Percentiles rank a stretch among this genome's conserved stretches.
Evolutionary conservation across 345 rosid genomes (phyloP).

Genomic region (Moringa oleifera): DNA sequence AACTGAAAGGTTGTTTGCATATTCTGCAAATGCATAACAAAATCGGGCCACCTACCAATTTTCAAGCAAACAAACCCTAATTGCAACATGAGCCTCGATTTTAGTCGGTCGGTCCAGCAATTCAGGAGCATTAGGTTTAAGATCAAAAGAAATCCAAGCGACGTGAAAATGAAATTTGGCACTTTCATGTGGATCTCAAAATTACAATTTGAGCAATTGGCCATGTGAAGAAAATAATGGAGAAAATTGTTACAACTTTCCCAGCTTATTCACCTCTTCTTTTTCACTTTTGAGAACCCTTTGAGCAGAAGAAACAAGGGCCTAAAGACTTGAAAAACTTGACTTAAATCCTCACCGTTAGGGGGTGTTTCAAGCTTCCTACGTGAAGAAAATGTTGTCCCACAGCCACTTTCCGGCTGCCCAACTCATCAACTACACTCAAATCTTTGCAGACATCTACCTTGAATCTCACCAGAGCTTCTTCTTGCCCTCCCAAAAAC

Average conservation of each 20-base stretch:
- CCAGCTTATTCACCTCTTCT: conserved; percentile 13
- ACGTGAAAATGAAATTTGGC: no score
- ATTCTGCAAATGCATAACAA: no score
- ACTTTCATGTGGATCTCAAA: not conserved
- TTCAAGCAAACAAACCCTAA: no score
- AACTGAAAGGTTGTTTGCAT: no score
- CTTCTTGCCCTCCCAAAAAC: conserved; percentile 25
- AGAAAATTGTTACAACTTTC: conserved; percentile 11
- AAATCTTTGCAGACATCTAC: conserved; percentile 76
- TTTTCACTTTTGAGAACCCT: conserved; percentile 8
- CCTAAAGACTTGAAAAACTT: conserved; percentile 12
- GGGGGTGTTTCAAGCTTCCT: conserved; percentile 56
- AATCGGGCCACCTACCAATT: no score
- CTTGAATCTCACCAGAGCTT: conserved; percentile 40
- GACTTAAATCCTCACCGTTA: conserved; percentile 49
- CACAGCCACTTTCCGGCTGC: conserved; percentile 50
- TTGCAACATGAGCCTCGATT: no score
- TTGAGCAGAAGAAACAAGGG: no score
- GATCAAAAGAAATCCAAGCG: no score
- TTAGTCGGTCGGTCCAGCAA: no score
- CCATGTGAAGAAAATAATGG: conserved; percentile 5
- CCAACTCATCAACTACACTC: conserved; percentile 65
- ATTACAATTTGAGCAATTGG: not conserved
- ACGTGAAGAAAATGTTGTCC: conserved; percentile 73
- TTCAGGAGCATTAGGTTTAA: no score